phyloP scores from a whole-genome alignment of 169 alveolate species.

The Plasmodium ovale region DNA sequence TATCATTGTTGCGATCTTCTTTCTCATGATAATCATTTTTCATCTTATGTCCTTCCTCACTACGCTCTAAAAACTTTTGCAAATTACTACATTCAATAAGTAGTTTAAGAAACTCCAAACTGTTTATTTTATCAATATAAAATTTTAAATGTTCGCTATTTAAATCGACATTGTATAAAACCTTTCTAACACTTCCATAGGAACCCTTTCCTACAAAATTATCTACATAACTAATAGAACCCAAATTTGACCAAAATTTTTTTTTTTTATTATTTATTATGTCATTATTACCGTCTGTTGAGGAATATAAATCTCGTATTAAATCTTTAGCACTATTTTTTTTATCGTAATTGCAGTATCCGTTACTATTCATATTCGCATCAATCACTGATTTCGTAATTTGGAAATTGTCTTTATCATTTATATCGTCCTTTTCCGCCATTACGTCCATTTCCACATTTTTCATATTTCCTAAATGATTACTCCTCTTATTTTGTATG shows the following conservation, averaged over 20 bases:
- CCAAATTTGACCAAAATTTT: constrained; percentile 49
- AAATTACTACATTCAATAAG: neutral
- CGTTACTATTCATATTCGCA: constrained; percentile 34
- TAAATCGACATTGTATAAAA: constrained; percentile 54
- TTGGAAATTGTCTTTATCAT: constrained; percentile 23
- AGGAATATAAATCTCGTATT: constrained; percentile 27
- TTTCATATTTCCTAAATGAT: neutral
- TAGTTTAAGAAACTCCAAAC: constrained; percentile 33
- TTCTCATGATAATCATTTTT: neutral
- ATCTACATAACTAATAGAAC: constrained; percentile 55
- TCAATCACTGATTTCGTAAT: constrained; percentile 49
- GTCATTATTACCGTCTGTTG: constrained; percentile 38
- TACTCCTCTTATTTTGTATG: neutral
- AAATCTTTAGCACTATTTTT: constrained; percentile 27
- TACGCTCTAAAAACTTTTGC: neutral
- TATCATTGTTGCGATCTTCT: neutral
- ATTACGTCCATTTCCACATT: neutral
- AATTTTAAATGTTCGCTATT: constrained; percentile 46
- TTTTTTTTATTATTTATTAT: constrained; percentile 20
- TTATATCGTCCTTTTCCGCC: neutral
- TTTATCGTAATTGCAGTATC: constrained; percentile 12
- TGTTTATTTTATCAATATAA: constrained; percentile 57
- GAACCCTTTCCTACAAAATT: constrained; percentile 68
- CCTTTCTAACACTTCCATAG: constrained; percentile 56
- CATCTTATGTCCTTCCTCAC: neutral